These are phyloP conservation scores for Crithidia mellificae DNA, from an alignment of 208 protist species.

Conservation along the genomic window DNA sequence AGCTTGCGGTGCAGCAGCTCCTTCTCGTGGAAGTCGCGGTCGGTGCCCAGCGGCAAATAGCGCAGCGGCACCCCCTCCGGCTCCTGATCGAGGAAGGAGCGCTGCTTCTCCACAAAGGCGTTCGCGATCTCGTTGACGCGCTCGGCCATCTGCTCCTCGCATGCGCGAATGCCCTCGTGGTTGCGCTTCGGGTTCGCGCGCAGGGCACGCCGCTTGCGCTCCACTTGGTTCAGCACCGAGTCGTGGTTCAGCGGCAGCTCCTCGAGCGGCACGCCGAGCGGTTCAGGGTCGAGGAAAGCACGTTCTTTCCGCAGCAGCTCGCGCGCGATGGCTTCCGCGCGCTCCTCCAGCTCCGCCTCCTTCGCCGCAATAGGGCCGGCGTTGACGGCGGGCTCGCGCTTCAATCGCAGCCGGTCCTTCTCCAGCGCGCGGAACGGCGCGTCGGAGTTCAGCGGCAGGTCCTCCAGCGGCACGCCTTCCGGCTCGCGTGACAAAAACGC, in stretches of 20 bases:
- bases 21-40: constrained; percentile 69
- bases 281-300: constrained; percentile 83
- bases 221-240: constrained; percentile 59
- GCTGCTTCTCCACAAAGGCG: constrained; percentile 69
- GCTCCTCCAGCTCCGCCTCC: constrained; percentile 57
- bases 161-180: constrained; percentile 49
- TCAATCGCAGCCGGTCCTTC: constrained; percentile 56
- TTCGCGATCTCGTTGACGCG: constrained; percentile 67
- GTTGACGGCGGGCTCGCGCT: constrained; percentile 52
- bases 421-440: constrained; percentile 50
- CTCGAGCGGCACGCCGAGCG: constrained; percentile 73
- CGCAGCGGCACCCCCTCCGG: constrained; percentile 74
- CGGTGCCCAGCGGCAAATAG: constrained; percentile 70
- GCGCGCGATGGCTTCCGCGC: constrained; percentile 49
- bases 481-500: constrained; percentile 66
- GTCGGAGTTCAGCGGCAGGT: constrained; percentile 67
- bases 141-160: constrained; percentile 69
- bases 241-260: constrained; percentile 83
- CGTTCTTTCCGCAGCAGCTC: constrained; percentile 75
- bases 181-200: constrained; percentile 53
- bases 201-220: constrained; percentile 57
- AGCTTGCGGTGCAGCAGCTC: constrained; percentile 58
- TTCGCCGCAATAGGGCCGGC: constrained; percentile 25
- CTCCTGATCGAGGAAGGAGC: constrained; percentile 75
- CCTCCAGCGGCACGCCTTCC: constrained; percentile 68